These are phyloP conservation scores for Solanum pimpinellifolium DNA, from an alignment of 257 asterid species.

Conservation along the genomic window DNA sequence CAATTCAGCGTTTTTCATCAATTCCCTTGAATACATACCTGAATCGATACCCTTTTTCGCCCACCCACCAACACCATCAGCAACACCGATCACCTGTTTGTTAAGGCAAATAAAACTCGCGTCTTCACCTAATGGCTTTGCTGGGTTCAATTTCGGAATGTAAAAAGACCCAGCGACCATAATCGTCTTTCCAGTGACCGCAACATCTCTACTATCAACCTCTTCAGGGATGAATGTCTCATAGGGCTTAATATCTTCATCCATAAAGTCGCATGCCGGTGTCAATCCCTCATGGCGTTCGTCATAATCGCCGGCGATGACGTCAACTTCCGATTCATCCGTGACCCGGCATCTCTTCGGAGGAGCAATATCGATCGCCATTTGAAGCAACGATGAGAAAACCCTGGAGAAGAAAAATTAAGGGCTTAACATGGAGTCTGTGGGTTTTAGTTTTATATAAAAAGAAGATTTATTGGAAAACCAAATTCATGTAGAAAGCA, in stretches of 20 bases:
- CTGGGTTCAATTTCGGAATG: constrained; percentile 7
- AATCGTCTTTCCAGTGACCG: not conserved
- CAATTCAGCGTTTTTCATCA: constrained; percentile 6
- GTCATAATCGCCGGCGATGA: not conserved
- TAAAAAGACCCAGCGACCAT: constrained; percentile 12
- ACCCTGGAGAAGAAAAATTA: not conserved
- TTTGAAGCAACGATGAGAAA: not conserved
- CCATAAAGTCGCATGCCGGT: not conserved
- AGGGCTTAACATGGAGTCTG: not conserved
- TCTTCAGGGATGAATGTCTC: not conserved
- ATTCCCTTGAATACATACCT: constrained; percentile 19
- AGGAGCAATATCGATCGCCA: not conserved
- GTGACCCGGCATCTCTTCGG: not conserved
- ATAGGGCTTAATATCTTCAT: not conserved
- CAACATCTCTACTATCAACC: not conserved
- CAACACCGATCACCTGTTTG: constrained; percentile 23
- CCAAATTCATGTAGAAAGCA: not conserved
- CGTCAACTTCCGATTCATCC: not conserved
- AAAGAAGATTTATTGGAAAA: not conserved
- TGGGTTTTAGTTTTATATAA: not conserved
- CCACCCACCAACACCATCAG: constrained; percentile 38
- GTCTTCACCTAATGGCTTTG: constrained; percentile 20
- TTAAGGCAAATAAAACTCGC: constrained; percentile 5
- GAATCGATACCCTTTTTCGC: constrained; percentile 15
- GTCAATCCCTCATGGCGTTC: not conserved